Evolutionary conservation across 768 basidiomycete species (phyloP).

Genomic region (Podaxis sp.): DNA sequence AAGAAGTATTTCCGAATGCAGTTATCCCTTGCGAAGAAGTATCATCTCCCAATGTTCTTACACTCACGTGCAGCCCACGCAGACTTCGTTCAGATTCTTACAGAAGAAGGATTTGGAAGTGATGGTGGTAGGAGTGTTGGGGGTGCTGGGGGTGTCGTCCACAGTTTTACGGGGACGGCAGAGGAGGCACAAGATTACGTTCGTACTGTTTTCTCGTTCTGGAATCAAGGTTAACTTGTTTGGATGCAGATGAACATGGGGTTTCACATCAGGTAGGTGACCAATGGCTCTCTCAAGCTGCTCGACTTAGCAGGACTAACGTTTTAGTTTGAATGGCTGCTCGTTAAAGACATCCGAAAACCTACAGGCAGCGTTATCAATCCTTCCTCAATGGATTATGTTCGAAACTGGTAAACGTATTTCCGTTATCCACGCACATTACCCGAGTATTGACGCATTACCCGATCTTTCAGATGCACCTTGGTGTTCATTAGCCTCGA

Average conservation of each 20-base stretch:
- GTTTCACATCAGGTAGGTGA: conserved; percentile 56
- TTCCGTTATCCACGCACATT: not conserved
- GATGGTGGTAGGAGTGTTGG: conserved; percentile 56
- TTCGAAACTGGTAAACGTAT: conserved; percentile 68
- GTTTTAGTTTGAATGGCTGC: conserved; percentile 67
- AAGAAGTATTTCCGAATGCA: conserved; percentile 65
- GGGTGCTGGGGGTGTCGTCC: conserved; percentile 74
- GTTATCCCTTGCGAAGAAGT: conserved; percentile 64
- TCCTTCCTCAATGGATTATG: conserved; percentile 62
- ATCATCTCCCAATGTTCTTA: conserved; percentile 75
- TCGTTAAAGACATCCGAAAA: conserved; percentile 73
- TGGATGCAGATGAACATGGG: conserved; percentile 65
- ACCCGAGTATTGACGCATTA: not conserved
- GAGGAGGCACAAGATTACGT: conserved; percentile 61
- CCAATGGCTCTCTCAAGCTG: not conserved
- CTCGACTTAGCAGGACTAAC: not conserved
- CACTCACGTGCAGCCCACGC: conserved; percentile 77
- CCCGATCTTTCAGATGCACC: conserved; percentile 51
- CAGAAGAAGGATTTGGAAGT: conserved; percentile 61
- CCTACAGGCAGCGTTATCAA: conserved; percentile 48
- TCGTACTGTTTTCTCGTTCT: not conserved
- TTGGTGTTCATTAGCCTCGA: conserved; percentile 70
- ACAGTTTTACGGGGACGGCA: conserved; percentile 73
- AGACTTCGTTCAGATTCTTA: conserved; percentile 67
- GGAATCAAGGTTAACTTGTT: not conserved